A percentile compares a stretch with the other conserved stretches of the same genome.
Conservation (phyloP, 225 moss, liverwort and hornwort species). For the Takakia lepidozioides region DNA sequence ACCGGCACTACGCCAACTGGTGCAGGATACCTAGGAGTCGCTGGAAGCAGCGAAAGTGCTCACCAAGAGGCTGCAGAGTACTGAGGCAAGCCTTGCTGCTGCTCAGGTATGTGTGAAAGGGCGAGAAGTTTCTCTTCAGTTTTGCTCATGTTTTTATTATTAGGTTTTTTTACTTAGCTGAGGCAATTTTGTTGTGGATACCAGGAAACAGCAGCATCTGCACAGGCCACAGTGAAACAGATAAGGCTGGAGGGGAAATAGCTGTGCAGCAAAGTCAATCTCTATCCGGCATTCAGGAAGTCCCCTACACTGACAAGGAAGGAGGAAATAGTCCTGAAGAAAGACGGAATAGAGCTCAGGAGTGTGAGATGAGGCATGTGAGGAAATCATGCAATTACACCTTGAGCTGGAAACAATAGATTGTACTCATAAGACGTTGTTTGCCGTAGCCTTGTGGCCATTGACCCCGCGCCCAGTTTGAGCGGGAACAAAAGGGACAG, state of each 20-base stretch:
- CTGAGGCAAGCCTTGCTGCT: conserved; percentile 49
- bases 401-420: conserved; percentile 79
- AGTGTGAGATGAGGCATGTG: conserved; percentile 88
- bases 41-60: conserved; percentile 41
- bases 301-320: conserved; percentile 14
- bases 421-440: no score
- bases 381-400: conserved; percentile 73
- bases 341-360: conserved; percentile 55
- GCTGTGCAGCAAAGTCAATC: conserved; percentile 61
- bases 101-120: conserved; percentile 51
- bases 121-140: no score
- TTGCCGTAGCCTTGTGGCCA: no score
- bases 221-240: conserved; percentile 27
- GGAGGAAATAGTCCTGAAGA: conserved; percentile 44
- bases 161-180: no score
- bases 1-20: no score
- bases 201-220: conserved; percentile 58
- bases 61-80: conserved; percentile 38
- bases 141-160: no score
- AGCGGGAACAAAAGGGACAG: no score
- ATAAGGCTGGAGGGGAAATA: conserved; percentile 60
- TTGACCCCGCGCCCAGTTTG: no score
- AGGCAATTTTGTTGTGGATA: no score
- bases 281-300: conserved; percentile 53
- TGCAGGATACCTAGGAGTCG: conserved; percentile 42